Base-by-base conservation (phyloP, 805 yeast genomes). In the Ogataea pilisensis region DNA sequence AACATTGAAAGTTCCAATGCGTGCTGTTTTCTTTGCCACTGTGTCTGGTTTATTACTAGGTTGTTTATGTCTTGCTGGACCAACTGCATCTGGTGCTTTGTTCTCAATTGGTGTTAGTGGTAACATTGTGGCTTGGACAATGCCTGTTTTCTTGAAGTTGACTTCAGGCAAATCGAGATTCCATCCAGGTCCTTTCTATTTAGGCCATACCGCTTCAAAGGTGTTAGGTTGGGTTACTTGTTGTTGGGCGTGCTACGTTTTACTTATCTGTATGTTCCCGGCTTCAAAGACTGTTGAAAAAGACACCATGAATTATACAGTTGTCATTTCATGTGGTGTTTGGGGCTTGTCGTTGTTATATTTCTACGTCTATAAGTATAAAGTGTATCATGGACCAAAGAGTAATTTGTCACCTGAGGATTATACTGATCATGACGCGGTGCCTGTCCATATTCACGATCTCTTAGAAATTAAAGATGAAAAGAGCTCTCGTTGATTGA, bases 301-400 rank as follows among this genome's bases (percentile, higher is more conserved):
- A 41, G 60, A 61, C 0, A 62, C 75, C 17, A 82, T 83, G 91
- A 83, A 83, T 62, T 83, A 83, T 58, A 78, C 87, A 0, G 72
- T 73, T 48, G 85, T 77, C 2, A 78, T 82, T 43, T 80, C 77
- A 20, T 73, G 75, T 24, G 81, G 81, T 7, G 29, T 28, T 27
- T 35, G 38, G 38, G 19, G 13, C 11, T 20, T 27, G 14, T 35
- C 31, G 18, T 12, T 31, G 30, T 8, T 35, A 20, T 31, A 50
- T 38, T 58, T 46, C 37, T 46, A 38, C 28, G 38, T 43, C 29
- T 58, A 54, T 43, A 54, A 51, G 31, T 49, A 49, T 31, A 58
- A 53, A 37, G 27, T 33, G 20, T 58, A 46, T 40, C 54, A 52
- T 30, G 63, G 63, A 28, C 65, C 61, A 36, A 45, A 45, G 43